Evolutionary conservation across 805 yeast species (phyloP), one percentile per base, ranked within the genome.

Genomic region (Saccharomyces kudriavzevii): DNA sequence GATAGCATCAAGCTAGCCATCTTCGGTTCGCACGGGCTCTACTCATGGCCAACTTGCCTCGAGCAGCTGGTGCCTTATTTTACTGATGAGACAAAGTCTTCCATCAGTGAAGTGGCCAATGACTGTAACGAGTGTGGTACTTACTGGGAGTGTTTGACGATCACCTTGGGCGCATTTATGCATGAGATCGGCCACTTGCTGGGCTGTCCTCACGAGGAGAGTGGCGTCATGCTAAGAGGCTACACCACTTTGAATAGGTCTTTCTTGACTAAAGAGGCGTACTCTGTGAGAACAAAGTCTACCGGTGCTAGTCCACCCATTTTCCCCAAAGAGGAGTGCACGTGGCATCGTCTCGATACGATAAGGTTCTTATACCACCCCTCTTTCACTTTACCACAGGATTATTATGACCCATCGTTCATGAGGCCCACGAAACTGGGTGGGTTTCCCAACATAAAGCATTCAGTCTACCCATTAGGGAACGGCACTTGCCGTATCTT

Each of bases 131-230:
- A 91, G 65, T 86, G 96, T 67, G 87, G 94, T 0, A 78, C 95
- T 1, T 79, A 85, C 53, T 94, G 97, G 96, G 97, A 92, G 69
- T 87, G 95, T 62, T 70, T 87, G 47, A 85, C 87, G 55, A 79
- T 92, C 40, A 88, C 97, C 1, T 66, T 88, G 61, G 98, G 99
- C 47, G 97, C 98, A 0, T 91, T 90, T 61, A 77, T 91, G 85
- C 98, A 92, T 69, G 98, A 92, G 66, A 85, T 92, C 50, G 98
- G 99, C 1, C 98, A 92, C 67, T 72, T 82, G 27, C 74, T 92
- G 45, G 96, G 97, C 0, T 87, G 92, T 58, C 97, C 98, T 0
- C 98, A 92, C 70, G 94, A 90, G 68, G 87, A 84, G 13, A 74
- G 77, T 59, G 98, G 98, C 20, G 86, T 92, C 27, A 94, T 92